Evolutionary conservation across 257 asterid species (phyloP).

Genomic region (Sherardia arvensis): DNA sequence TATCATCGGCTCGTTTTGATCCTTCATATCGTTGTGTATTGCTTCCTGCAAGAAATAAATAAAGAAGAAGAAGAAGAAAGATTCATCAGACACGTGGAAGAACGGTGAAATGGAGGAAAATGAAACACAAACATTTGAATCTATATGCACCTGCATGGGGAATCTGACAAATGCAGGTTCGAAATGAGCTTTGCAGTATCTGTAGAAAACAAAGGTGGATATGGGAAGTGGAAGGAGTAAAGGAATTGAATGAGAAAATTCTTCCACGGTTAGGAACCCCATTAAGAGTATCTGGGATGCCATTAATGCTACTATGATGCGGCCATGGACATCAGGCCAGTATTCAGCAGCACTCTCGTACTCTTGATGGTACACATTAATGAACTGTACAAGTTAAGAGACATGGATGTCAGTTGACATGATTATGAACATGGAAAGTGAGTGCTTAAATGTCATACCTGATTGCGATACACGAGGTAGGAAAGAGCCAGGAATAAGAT

Average conservation of each 20-base stretch:
- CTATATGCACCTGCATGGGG: constrained; percentile 45
- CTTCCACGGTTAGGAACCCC: constrained; percentile 66
- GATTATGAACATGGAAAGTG: too few relatives aligned
- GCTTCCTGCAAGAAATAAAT: constrained; percentile 44
- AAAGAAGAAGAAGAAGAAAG: not conserved
- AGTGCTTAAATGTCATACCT: constrained; percentile 55
- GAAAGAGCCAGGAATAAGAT: constrained; percentile 72
- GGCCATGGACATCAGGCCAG: constrained; percentile 95
- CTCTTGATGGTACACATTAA: constrained; percentile 87
- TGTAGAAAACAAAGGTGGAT: constrained; percentile 50
- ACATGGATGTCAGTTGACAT: too few relatives aligned
- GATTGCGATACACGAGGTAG: constrained; percentile 70
- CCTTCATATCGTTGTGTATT: constrained; percentile 63
- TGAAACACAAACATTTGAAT: too few relatives aligned
- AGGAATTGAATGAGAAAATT: constrained; percentile 46
- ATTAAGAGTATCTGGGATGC: constrained; percentile 71
- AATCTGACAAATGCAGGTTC: constrained; percentile 69
- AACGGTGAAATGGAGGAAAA: too few relatives aligned
- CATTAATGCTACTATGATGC: constrained; percentile 53
- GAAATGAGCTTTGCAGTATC: constrained; percentile 71
- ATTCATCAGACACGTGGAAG: not conserved
- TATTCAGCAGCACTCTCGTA: constrained; percentile 88
- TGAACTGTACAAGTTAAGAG: constrained; percentile 35
- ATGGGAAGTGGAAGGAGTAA: constrained; percentile 59
- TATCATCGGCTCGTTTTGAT: constrained; percentile 53